Conservation (phyloP, 441 rosid species). For the Eruca vesicaria region DNA sequence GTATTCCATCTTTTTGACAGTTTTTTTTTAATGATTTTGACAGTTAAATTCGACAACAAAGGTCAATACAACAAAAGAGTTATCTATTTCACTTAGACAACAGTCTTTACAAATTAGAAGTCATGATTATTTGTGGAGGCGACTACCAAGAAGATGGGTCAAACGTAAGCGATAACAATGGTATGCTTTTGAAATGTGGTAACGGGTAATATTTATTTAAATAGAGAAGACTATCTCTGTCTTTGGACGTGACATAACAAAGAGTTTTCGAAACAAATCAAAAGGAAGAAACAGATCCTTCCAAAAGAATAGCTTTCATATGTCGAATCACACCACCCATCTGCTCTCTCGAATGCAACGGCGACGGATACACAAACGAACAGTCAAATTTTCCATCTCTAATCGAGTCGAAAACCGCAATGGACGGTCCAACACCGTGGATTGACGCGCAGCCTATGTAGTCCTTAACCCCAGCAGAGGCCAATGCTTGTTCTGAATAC, state of each 20-base stretch:
- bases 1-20: neutral
- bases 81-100: neutral
- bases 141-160: neutral
- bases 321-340: slow-evolving; percentile 54
- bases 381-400: slow-evolving; percentile 68
- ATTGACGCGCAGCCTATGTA: slow-evolving; percentile 74
- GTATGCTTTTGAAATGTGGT: neutral
- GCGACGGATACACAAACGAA: slow-evolving; percentile 73
- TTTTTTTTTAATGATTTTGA: neutral
- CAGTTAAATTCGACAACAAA: neutral
- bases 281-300: slow-evolving; percentile 30
- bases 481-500: slow-evolving; percentile 23
- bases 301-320: slow-evolving; percentile 61
- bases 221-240: neutral
- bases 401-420: slow-evolving; percentile 71
- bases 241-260: neutral
- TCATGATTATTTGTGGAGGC: neutral
- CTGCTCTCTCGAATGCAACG: slow-evolving; percentile 84
- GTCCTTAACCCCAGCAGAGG: slow-evolving; percentile 50
- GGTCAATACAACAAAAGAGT: neutral
- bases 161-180: neutral
- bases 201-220: neutral
- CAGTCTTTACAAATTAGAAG: neutral
- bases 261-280: slow-evolving; percentile 6
- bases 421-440: slow-evolving; percentile 77